These are phyloP conservation scores for Trametes gibbosa DNA, from an alignment of 768 basidiomycete genomes.

Conservation along the genomic window DNA sequence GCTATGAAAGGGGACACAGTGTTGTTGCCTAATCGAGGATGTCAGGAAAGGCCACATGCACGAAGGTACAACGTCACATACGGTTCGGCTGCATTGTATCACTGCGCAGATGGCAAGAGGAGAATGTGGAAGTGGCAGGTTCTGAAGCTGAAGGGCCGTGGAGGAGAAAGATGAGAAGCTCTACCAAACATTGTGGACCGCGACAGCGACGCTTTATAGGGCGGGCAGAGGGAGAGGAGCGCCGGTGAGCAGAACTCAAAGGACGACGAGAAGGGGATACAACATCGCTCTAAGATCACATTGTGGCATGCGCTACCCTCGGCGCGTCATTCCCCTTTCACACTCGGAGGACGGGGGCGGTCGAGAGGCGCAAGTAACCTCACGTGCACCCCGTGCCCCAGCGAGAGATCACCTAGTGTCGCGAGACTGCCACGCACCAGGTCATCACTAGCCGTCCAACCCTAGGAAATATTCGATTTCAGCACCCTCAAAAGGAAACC, in stretches of 20 bases:
- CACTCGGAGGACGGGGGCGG: neutral
- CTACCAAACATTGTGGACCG: slow-evolving; percentile 1
- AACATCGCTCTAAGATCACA: slow-evolving; percentile 7
- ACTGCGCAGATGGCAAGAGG: neutral
- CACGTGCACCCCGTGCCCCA: slow-evolving; percentile 1
- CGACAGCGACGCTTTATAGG: slow-evolving; percentile 4
- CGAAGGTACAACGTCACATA: neutral
- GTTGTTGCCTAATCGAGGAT: neutral
- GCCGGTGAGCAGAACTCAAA: slow-evolving; percentile 11
- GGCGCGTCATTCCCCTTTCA: slow-evolving; percentile 2
- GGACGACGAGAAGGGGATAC: slow-evolving; percentile 7
- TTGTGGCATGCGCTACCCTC: neutral
- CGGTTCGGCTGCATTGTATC: slow-evolving; percentile 13
- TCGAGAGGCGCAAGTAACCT: neutral
- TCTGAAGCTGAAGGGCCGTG: neutral
- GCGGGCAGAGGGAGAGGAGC: neutral
- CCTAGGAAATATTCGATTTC: neutral
- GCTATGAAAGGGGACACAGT: slow-evolving; percentile 10
- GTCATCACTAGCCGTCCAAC: too few relatives aligned
- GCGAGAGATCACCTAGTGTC: slow-evolving; percentile 2
- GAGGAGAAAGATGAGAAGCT: neutral
- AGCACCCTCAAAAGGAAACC: neutral
- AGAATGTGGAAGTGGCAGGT: neutral
- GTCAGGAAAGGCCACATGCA: neutral
- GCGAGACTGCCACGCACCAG: too few relatives aligned